Evolutionary conservation across 805 yeast species (phyloP), one percentile per base, ranked within the genome.

Genomic region (Lachancea kluyveri): DNA sequence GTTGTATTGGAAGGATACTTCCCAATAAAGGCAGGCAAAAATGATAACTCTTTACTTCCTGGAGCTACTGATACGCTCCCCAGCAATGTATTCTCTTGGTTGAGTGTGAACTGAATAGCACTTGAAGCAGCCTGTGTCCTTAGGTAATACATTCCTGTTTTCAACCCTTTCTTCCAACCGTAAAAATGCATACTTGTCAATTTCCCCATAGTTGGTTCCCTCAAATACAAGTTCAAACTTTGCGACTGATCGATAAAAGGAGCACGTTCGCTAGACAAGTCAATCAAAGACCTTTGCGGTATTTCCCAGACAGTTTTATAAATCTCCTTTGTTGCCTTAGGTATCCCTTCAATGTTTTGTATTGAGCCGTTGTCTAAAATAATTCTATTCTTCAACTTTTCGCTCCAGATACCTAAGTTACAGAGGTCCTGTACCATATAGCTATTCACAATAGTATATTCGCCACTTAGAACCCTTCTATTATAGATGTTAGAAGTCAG

Each of bases 251-350:
- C 92, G 56, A 82, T 77, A 60, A 68, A 83, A 14, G 86, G 80
- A 39, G 82, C 78, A 65, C 86, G 72, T 52, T 76, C 85, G 38
- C 84, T 81, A 41, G 84, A 77, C 86, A 88, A 72, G 45, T 87
- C 95, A 39, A 90, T 79, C 38, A 90, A 72, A 8, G 70, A 67
- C 60, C 75, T 81, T 60, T 90, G 98, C 28, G 94, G 75, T 28
- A 90, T 73, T 61, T 90, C 98, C 98, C 98, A 90, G 7, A 87
- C 96, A 0, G 98, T 90, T 59, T 80, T 85, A 65, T 88, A 87
- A n/a, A 90, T 60, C 3, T 64, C 69, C 56, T 84, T 86, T 40
- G 87, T 48, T 24, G 80, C 81, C 12, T 67, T 67, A 7, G 97
- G 96, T 31, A 90, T 76, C 36, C 65, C 68, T 33, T 76, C 73